phyloP scores from a whole-genome alignment of 495 filamentous ascomycete genomes.

The Aspergillus diversus region DNA sequence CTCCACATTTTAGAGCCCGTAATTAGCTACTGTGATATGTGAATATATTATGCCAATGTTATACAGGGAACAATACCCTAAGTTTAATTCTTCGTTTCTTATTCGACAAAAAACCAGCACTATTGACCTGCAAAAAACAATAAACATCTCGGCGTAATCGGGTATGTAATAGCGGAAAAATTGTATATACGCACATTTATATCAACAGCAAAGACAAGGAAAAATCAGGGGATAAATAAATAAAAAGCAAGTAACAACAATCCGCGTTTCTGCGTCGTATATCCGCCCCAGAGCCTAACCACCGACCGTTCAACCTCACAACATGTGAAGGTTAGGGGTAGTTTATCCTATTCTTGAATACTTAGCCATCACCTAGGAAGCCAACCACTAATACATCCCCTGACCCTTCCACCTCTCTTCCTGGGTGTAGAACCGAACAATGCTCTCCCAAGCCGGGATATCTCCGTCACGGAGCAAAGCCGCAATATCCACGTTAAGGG shows the following conservation, averaged over 20 bases:
- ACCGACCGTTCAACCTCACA: background rate
- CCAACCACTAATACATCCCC: conserved; percentile 4
- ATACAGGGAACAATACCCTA: background rate
- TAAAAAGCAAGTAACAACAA: background rate
- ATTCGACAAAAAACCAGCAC: background rate
- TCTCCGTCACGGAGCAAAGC: conserved; percentile 77
- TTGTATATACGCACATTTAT: conserved; percentile 5
- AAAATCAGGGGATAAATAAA: no score
- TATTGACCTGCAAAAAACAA: background rate
- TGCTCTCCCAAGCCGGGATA: conserved; percentile 69
- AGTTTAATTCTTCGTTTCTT: background rate
- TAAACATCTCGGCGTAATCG: background rate
- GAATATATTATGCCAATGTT: conserved; percentile 4
- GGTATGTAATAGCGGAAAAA: background rate
- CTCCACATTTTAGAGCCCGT: conserved; percentile 18
- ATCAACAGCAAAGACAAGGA: conserved; percentile 3
- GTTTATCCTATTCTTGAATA: no score
- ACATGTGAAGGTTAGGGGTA: no score
- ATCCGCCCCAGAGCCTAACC: background rate
- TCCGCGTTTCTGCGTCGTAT: background rate
- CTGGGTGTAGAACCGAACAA: conserved; percentile 80
- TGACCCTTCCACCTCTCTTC: conserved; percentile 47
- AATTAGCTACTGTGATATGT: background rate
- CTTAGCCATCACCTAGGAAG: background rate
- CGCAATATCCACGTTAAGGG: conserved; percentile 89